Base-by-base conservation (phyloP, 2,329 filamentous ascomycete species). In the Gyromitra esculenta region DNA sequence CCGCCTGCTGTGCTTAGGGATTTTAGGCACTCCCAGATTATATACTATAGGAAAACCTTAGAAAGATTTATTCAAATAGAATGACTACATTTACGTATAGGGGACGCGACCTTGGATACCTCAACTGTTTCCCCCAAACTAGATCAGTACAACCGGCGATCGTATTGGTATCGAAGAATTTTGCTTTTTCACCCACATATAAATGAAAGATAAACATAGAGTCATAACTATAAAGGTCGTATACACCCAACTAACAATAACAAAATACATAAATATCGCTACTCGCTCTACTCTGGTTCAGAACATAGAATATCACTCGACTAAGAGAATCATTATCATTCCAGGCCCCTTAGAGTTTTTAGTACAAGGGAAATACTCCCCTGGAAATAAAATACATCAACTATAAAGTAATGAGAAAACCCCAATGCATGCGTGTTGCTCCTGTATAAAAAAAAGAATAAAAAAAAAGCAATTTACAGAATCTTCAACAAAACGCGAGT, bases 381-480 rank as follows among this genome's bases (percentile, higher is more conserved):
- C 41, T 50, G 39, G 48, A 18, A 50, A 18, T 31, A 31, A 45
- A 60, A 43, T 69, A 69, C 41, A 59, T 15, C 7, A 41, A 60
- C 25, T 50, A 59, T 11, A 69, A 52, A 68, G 48, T 56, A 68
- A 68, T 54, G 59, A 56, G 57, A 68, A 43, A 2, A 6, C 66
- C 66, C 66, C 25, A 60, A 39, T 45, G 31, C 65, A 31, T 31
- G 25, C 25, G 25, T 31, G 25, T 31, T 41, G 66, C 66, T 57
- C 64, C 52, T 11, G 52, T 57, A 39, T 9, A 37, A 64, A 31
- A 50, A 15, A 50, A 50, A 64, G 41, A 15, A 57, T n/a, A 60
- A 59, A 41, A 25, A 2, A 21, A 25, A 11, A 41, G 25, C 31
- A 50, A 60, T 69, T 25, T 50, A 60, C n/a, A 69, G 60, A 21